phyloP scores from a whole-genome alignment of 371 early-diverging fungal species.

The Syncephalastrum monosporum region DNA sequence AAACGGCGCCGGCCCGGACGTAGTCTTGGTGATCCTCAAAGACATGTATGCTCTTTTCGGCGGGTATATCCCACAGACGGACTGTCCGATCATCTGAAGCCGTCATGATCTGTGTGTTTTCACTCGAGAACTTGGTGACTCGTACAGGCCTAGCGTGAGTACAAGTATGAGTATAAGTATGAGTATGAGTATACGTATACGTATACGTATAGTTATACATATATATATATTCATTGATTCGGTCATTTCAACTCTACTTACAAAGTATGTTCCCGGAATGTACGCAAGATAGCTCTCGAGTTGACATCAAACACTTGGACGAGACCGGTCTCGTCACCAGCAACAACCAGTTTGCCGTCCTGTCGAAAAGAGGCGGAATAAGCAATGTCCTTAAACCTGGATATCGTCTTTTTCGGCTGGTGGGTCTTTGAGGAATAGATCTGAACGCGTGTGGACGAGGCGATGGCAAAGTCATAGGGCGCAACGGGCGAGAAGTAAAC shows the following conservation, averaged over 20 bases:
- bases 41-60: conserved; percentile 67
- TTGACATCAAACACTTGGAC: conserved; percentile 82
- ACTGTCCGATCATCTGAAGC: conserved; percentile 92
- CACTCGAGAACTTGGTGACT: conserved; percentile 75
- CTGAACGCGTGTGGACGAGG: conserved; percentile 88
- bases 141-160: conserved; percentile 68
- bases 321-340: conserved; percentile 88
- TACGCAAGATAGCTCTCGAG: conserved; percentile 85
- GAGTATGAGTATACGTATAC: too few relatives aligned
- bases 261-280: conserved; percentile 82
- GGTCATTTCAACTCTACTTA: conserved; percentile 30
- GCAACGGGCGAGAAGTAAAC: conserved; percentile 82
- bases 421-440: conserved; percentile 84
- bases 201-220: too few relatives aligned
- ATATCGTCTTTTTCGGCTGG: conserved; percentile 80
- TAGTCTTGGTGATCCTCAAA: conserved; percentile 91
- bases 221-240: too few relatives aligned
- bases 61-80: conserved; percentile 91
- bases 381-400: conserved; percentile 89
- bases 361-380: conserved; percentile 77
- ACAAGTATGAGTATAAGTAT: too few relatives aligned
- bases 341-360: conserved; percentile 90
- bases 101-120: conserved; percentile 80
- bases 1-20: conserved; percentile 76
- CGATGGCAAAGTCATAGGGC: conserved; percentile 89